phyloP scores from a whole-genome alignment of 1,284 basidiomycete species.

The Fistulinella staudtii region DNA sequence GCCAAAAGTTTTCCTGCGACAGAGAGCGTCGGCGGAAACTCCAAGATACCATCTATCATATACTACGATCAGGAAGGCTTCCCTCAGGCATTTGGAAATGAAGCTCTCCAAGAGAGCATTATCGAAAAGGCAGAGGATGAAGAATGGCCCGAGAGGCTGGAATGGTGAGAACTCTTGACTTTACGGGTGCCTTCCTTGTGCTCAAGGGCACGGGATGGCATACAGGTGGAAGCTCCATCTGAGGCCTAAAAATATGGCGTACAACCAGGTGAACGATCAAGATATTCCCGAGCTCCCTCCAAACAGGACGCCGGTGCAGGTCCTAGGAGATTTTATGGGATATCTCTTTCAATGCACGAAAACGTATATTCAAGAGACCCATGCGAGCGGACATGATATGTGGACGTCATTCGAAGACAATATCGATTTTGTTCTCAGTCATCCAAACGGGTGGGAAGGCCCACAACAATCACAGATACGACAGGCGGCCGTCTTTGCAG shows the following conservation, averaged over 20 bases:
- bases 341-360: conserved; percentile 39
- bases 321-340: conserved; percentile 45
- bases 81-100: conserved; percentile 48
- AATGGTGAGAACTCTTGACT: conserved; percentile 35
- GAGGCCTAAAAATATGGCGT: conserved; percentile 23
- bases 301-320: conserved; percentile 38
- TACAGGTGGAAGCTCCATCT: conserved; percentile 38
- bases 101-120: conserved; percentile 42
- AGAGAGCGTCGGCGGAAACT: conserved; percentile 48
- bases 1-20: conserved; percentile 47
- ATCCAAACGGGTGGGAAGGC: conserved; percentile 45
- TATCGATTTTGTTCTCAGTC: conserved; percentile 35
- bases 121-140: conserved; percentile 45
- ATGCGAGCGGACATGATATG: conserved; percentile 32
- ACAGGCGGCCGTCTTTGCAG: conserved; percentile 35
- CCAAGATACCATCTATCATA: conserved; percentile 54
- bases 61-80: conserved; percentile 45
- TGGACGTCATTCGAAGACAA: conserved; percentile 35
- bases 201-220: not conserved
- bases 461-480: conserved; percentile 37
- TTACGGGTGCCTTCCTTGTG: no score
- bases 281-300: conserved; percentile 40
- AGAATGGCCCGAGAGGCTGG: conserved; percentile 40
- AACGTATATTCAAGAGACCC: conserved; percentile 38
- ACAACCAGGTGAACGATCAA: conserved; percentile 19